Percentiles rank a stretch among this genome's conserved stretches.
Conservation (phyloP, 169 alveolate genomes). For the Plasmodium coatneyi region DNA sequence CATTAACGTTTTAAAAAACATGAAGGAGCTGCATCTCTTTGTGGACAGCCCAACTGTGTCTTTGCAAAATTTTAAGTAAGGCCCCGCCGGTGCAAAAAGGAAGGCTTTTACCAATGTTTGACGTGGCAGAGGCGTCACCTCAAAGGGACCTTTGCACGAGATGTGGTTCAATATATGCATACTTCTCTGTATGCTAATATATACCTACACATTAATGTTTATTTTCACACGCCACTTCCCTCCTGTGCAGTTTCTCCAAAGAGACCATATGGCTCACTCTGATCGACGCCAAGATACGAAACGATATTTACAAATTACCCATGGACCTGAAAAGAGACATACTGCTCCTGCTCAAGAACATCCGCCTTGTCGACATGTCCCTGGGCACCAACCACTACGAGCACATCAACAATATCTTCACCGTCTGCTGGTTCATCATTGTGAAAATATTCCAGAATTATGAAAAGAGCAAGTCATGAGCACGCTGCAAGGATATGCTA, state of each 20-base stretch:
- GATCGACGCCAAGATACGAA: conserved; percentile 41
- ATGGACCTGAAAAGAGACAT: conserved; percentile 75
- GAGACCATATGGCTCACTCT: conserved; percentile 56
- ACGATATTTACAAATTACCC: conserved; percentile 71
- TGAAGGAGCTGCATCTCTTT: conserved; percentile 56
- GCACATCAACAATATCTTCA: conserved; percentile 61
- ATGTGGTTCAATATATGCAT: background rate
- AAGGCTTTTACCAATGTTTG: background rate
- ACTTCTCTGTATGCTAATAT: background rate
- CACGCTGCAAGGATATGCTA: background rate
- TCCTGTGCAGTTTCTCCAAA: conserved; percentile 17
- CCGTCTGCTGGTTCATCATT: conserved; percentile 71
- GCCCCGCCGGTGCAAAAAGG: background rate
- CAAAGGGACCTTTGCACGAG: background rate
- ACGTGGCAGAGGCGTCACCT: background rate
- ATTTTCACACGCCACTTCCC: background rate
- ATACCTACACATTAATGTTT: background rate
- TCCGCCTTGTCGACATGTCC: conserved; percentile 50
- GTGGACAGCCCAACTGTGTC: conserved; percentile 54
- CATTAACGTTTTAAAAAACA: conserved; percentile 36
- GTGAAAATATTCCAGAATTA: conserved; percentile 74
- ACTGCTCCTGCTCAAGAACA: conserved; percentile 50
- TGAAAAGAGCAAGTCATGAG: conserved; percentile 35
- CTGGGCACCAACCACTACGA: conserved; percentile 57
- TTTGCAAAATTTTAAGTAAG: conserved; percentile 50